Evolutionary conservation across 2,329 filamentous ascomycete species (phyloP), one percentile per base, ranked within the genome.

Genomic region (Myriosclerotinia curreyana): DNA sequence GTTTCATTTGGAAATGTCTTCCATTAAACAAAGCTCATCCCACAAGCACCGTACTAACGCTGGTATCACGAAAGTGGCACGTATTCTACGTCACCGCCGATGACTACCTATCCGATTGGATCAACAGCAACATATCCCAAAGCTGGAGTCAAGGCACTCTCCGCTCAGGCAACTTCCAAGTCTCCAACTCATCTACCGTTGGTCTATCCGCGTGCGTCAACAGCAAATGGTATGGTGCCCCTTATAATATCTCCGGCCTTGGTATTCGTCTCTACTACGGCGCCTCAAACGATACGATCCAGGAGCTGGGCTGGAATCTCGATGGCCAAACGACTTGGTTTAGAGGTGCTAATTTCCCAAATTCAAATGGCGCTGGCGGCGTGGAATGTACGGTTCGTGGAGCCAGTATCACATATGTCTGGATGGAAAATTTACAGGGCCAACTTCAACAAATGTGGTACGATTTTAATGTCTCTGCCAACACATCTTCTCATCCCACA

Each of bases 251-350:
- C 5, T 22, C 40, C 8, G 54, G 54, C 9, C 54, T 58, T n/a
- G 54, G 54, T n/a, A 46, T 58, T 12, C 40, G 40, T 12, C 25
- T 46, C 8, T 58, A 48, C 25, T 58, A 58, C 25, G 54, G 54
- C 12, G 17, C 22, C 3, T 48, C 25, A 6, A 42, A 58, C 15
- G 31, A 44, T 20, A 31, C 31, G 11, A 46, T 58, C 14, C 54
- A 58, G 15, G 54, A 58, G 11, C 54, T 46, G 15, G 54, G 54
- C n/a, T 58, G 53, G 54, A 46, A 58, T 31, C 54, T 58, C n/a
- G 54, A 58, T n/a, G 54, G 54, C 3, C 54, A 58, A 48, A 48
- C 42, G 3, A 48, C 54, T n/a, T 58, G 54, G 54, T 58, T 48
- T 9, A 48, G 36, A 22, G 38, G 38, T 6, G 54, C 40, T n/a